A percentile compares a stretch with the other conserved stretches of the same genome.
These are phyloP conservation scores for Talaromyces sp. DNA, from an alignment of 2,329 filamentous ascomycete genomes.

Conservation along the genomic window DNA sequence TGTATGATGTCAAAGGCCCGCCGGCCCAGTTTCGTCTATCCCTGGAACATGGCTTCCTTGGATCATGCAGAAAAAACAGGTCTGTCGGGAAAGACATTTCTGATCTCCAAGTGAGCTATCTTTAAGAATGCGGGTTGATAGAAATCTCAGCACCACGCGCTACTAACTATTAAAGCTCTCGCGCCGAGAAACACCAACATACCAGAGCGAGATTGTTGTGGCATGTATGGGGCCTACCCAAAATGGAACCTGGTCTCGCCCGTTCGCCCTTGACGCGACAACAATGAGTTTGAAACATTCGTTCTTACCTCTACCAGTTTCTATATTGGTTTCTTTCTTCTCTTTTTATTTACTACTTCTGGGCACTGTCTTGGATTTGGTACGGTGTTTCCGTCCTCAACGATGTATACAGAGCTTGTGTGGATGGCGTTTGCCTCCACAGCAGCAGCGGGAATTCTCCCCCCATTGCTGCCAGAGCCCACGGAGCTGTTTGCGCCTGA, in stretches of 20 bases:
- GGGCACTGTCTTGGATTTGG: not conserved
- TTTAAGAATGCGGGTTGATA: not conserved
- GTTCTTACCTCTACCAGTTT: not conserved
- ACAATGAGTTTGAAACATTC: not conserved
- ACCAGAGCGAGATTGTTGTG: constrained; percentile 5
- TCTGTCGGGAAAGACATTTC: not conserved
- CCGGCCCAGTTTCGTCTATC: not conserved
- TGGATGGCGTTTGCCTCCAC: constrained; percentile 14
- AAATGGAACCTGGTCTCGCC: not conserved
- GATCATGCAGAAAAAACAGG: too few relatives aligned
- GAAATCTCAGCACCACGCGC: not conserved
- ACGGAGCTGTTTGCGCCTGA: constrained; percentile 10
- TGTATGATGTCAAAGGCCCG: not conserved
- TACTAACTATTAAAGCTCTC: not conserved
- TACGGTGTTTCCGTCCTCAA: not conserved
- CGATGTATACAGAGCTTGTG: constrained; percentile 13
- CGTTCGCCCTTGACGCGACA: not conserved
- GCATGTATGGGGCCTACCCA: not conserved
- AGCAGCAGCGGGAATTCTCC: constrained; percentile 9
- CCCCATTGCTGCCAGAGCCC: constrained; percentile 13
- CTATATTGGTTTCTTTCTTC: not conserved
- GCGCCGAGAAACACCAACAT: constrained; percentile 5
- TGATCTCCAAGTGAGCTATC: not conserved
- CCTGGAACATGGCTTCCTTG: not conserved
- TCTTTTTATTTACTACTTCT: not conserved